A percentile compares a stretch with the other conserved stretches of the same genome.
These are phyloP conservation scores for Saccharomyces mikatae DNA, from an alignment of 805 yeast species.

Conservation along the genomic window DNA sequence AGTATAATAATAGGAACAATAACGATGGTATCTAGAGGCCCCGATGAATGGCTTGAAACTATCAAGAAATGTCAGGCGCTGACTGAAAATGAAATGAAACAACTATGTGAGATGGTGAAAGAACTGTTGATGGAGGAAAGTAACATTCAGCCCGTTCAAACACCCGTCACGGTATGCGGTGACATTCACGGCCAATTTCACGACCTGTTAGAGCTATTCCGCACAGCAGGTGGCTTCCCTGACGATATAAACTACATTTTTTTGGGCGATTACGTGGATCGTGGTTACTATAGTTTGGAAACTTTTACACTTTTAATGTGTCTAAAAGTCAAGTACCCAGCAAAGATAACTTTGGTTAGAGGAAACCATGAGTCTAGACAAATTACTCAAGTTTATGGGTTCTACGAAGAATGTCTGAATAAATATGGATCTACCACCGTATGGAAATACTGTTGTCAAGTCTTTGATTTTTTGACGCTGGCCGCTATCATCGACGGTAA, in stretches of 20 bases:
- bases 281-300: slow-evolving; percentile 94
- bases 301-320: slow-evolving; percentile 93
- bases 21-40: slow-evolving; percentile 65
- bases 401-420: slow-evolving; percentile 89
- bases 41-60: slow-evolving; percentile 94
- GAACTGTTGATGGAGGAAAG: slow-evolving; percentile 93
- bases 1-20: neutral
- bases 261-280: slow-evolving; percentile 92
- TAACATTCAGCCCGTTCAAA: slow-evolving; percentile 85
- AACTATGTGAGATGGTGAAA: slow-evolving; percentile 88
- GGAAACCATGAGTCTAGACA: slow-evolving; percentile 98
- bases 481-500: slow-evolving; percentile 96
- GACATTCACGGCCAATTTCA: slow-evolving; percentile 98
- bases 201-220: slow-evolving; percentile 80
- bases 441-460: slow-evolving; percentile 95
- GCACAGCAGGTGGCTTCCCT: slow-evolving; percentile 90
- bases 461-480: slow-evolving; percentile 84
- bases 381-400: slow-evolving; percentile 97
- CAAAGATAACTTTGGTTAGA: slow-evolving; percentile 78
- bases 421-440: slow-evolving; percentile 92
- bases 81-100: slow-evolving; percentile 91
- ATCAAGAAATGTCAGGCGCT: slow-evolving; percentile 83
- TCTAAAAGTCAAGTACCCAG: slow-evolving; percentile 80
- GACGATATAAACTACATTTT: slow-evolving; percentile 74
- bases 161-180: slow-evolving; percentile 94